Conservation (phyloP, 805 yeast species). For the Cyberlindnera euphorbiiphila region DNA sequence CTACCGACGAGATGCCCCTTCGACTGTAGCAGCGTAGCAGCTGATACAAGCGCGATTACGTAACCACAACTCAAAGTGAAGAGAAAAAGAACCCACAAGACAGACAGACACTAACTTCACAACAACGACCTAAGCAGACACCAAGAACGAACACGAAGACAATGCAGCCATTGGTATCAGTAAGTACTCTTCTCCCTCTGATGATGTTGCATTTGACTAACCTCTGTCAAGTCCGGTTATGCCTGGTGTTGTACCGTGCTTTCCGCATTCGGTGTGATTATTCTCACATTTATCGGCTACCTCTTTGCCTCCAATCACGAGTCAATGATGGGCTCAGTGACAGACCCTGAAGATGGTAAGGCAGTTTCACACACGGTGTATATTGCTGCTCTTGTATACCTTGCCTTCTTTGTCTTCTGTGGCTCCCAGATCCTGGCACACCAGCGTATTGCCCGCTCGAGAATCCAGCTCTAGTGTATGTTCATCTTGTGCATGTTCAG, state of each 20-base stretch:
- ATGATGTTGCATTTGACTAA: neutral
- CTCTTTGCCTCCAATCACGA: constrained; percentile 80
- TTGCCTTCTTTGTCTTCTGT: constrained; percentile 79
- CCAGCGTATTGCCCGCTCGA: constrained; percentile 40
- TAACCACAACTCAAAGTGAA: too few relatives aligned
- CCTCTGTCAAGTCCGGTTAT: constrained; percentile 52
- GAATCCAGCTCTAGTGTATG: constrained; percentile 15
- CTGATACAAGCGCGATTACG: too few relatives aligned
- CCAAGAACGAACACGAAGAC: neutral
- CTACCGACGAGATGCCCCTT: too few relatives aligned
- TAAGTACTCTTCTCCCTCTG: constrained; percentile 26
- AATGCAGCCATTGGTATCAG: constrained; percentile 49
- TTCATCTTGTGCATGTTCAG: too few relatives aligned
- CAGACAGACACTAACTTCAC: too few relatives aligned
- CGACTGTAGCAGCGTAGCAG: too few relatives aligned
- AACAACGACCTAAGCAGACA: too few relatives aligned
- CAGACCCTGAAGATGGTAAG: constrained; percentile 88
- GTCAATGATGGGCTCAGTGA: constrained; percentile 86
- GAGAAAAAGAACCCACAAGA: too few relatives aligned
- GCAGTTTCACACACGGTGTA: constrained; percentile 91
- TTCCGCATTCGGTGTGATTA: constrained; percentile 88
- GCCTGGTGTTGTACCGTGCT: constrained; percentile 96
- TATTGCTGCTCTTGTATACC: constrained; percentile 83
- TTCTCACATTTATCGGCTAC: constrained; percentile 78
- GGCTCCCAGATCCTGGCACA: constrained; percentile 75